Evolutionary conservation across 2,329 filamentous ascomycete genomes (phyloP), one percentile per base, ranked within the genome.

Genomic region (Fusarium drepaniforme): DNA sequence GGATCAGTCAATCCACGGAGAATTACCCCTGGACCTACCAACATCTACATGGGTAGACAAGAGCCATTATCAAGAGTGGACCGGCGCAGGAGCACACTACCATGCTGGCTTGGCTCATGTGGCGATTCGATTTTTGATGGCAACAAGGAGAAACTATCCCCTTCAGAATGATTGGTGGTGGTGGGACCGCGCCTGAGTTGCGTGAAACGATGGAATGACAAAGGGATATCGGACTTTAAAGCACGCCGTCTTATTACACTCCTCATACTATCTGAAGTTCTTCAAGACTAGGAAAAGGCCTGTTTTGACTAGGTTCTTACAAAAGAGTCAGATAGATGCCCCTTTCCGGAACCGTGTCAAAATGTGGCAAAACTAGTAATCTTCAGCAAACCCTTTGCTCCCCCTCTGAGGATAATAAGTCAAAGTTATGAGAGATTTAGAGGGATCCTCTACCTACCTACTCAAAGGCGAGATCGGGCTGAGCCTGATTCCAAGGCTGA

Each of bases 101-200:
- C 58, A 60, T 42, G 58, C 58, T 44, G 18, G 58, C 37, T 28
- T 18, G 38, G 58, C 21, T 28, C 25, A 60, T 23, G 21, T 28
- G 18, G 58, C 58, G 13, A 60, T 60, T 37, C 58, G 58, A 16
- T 60, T 40, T 33, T 33, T 53, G 49, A 33, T 5, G 49, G 16
- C 49, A 33, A 53, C n/a, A 33, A 33, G 4, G 1, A 28, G 16
- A 21, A 44, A 60, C 18, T 21, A 21, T 38, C 18, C 58, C 8
- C 58, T 60, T 28, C 23, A 60, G 21, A 23, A 60, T 28, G 58
- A 60, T 44, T 60, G 57, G 57, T 60, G 57, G 57, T 60, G 57
- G 57, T 60, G 58, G 58, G 38, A 42, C 38, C 18, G 38, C 1
- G 38, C 38, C 6, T 42, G 18, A 42, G n/a, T 5, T 42, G 18